phyloP scores from a whole-genome alignment of 2,329 filamentous ascomycete genomes.

The Dactylellina haptotyla region DNA sequence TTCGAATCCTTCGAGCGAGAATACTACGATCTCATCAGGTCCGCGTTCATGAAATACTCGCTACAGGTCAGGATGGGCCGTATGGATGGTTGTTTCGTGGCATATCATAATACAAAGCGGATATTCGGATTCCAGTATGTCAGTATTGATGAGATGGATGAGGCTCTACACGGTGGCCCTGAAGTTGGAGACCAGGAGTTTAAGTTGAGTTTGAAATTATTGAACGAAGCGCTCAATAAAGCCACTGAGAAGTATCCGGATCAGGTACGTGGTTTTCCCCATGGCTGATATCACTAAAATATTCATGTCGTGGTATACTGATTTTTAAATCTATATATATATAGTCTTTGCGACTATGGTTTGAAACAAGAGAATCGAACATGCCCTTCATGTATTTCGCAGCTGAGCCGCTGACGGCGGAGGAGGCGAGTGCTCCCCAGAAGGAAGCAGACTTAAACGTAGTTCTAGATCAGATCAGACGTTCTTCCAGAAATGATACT shows the following conservation, averaged over 20 bases:
- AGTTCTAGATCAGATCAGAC: conserved; percentile 71
- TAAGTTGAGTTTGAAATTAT: conserved; percentile 77
- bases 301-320: background rate
- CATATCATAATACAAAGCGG: conserved; percentile 91
- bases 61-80: conserved; percentile 95
- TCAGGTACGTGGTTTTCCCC: conserved; percentile 61
- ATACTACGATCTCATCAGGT: conserved; percentile 94
- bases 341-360: conserved; percentile 78
- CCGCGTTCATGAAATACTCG: conserved; percentile 95
- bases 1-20: conserved; percentile 95
- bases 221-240: conserved; percentile 81
- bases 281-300: background rate
- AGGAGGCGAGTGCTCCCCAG: conserved; percentile 79
- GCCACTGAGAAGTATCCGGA: conserved; percentile 80
- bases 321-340: background rate
- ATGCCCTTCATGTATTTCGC: conserved; percentile 86
- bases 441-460: conserved; percentile 72
- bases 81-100: conserved; percentile 98
- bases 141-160: conserved; percentile 84
- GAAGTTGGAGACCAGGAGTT: conserved; percentile 84
- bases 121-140: conserved; percentile 99
- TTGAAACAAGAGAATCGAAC: conserved; percentile 75
- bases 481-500: too few species aligned
- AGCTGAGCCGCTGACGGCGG: conserved; percentile 80
- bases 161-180: conserved; percentile 77